A percentile compares a stretch with the other conserved stretches of the same genome.
Evolutionary conservation across 495 filamentous ascomycete genomes (phyloP).

Genomic region (Lentithecium fluviatile): DNA sequence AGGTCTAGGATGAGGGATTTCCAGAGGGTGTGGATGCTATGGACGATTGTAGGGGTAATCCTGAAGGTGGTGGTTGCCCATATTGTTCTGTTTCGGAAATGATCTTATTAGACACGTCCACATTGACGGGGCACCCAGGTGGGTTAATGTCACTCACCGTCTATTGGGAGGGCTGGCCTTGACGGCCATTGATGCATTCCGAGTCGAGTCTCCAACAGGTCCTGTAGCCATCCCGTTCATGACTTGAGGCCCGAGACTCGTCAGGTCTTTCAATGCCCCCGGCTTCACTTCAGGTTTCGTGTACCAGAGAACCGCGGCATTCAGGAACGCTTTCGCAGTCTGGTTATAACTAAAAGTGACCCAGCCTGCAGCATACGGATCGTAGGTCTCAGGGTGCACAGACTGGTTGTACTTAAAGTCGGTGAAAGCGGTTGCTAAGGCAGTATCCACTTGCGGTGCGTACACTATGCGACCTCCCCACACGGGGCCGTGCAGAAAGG

Average conservation of each 20-base stretch:
- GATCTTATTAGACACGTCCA: no score
- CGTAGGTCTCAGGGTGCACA: not conserved
- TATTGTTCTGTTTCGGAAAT: constrained; percentile 4
- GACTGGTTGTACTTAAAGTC: constrained; percentile 5
- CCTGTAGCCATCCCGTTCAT: constrained; percentile 9
- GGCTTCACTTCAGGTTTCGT: constrained; percentile 14
- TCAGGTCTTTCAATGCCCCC: not conserved
- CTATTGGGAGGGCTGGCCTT: not conserved
- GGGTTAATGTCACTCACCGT: constrained; percentile 1
- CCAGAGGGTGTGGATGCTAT: constrained; percentile 7
- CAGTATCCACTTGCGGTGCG: not conserved
- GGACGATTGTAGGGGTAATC: constrained; percentile 18
- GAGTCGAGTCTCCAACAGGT: not conserved
- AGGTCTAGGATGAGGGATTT: constrained; percentile 9
- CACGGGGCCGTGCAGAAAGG: constrained; percentile 30
- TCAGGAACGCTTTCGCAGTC: not conserved
- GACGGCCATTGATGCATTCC: constrained; percentile 3
- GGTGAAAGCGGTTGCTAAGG: constrained; percentile 3
- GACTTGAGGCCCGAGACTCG: not conserved
- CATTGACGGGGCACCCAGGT: no score
- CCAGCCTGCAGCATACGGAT: constrained; percentile 24
- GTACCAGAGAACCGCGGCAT: constrained; percentile 6
- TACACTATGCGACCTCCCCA: constrained; percentile 35
- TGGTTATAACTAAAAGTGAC: constrained; percentile 5
- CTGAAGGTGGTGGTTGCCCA: constrained; percentile 22